Evolutionary conservation across 768 basidiomycete species (phyloP), one percentile per base, ranked within the genome.

Genomic region (Russula abietina): DNA sequence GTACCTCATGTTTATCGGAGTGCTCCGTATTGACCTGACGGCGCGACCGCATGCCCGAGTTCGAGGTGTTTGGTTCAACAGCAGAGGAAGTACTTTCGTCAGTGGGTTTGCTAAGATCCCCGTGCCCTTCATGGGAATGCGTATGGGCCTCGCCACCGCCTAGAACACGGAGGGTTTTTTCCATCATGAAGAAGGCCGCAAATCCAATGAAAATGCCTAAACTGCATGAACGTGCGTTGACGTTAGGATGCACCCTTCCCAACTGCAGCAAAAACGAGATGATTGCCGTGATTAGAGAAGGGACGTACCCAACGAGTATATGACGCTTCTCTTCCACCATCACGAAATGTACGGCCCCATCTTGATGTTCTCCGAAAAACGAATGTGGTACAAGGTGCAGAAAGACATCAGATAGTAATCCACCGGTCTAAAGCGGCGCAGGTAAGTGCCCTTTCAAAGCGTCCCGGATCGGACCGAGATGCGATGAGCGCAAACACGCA

Each of bases 271-370:
- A 28, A 19, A 30, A 43, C 46, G 33, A 30, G 50, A n/a, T 49
- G 43, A 46, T 33, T 49, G 45, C 48, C 55, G 46, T 55, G 41
- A 59, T 51, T 24, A 53, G 64, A 36, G 39, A 50, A 39, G 55
- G 22, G 43, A 75, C 76, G 64, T 73, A 93, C 92, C 93, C 92
- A 66, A 94, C 84, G 46, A 95, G 75, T 67, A 97, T 91, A 73
- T 95, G 95, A 65, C 92, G 79, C 75, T 92, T 93, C 71, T 93
- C 89, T 73, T 95, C 91, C 7, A 95, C 89, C 77, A 93, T 82
- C 45, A 93, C 81, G 62, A 93, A 82, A 61, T 87, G 86, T 16
- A 87, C 87, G 32, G 85, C 84, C 45, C 79, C 76, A 60, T 83
- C 86, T 68, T 87, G 85, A 70, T 87, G 82, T 70, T 94, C 93